phyloP scores from a whole-genome alignment of 495 filamentous ascomycete genomes.

The Penicilliopsis zonata region DNA sequence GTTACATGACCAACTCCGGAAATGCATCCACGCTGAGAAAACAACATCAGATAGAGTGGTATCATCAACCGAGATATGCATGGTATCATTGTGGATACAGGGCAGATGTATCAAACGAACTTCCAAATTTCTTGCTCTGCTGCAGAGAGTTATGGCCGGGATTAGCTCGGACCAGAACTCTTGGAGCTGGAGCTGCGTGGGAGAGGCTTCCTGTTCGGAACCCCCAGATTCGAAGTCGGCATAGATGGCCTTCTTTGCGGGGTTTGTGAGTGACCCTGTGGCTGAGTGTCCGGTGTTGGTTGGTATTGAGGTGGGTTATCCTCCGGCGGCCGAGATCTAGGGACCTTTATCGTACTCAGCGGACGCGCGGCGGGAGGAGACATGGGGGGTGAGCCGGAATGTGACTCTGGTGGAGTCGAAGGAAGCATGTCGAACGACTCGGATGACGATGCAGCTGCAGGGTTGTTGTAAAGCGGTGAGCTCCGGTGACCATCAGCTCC shows the following conservation, averaged over 20 bases:
- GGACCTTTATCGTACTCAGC: slow-evolving; percentile 27
- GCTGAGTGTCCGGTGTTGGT: slow-evolving; percentile 13
- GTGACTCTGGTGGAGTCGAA: slow-evolving; percentile 27
- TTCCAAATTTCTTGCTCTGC: neutral
- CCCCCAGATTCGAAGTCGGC: slow-evolving; percentile 24
- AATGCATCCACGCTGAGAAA: too few species aligned
- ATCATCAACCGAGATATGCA: neutral
- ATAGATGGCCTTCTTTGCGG: slow-evolving; percentile 11
- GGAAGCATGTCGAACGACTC: slow-evolving; percentile 38
- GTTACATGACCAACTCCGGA: too few species aligned
- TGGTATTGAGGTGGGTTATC: slow-evolving; percentile 31
- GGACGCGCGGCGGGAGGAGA: slow-evolving; percentile 24
- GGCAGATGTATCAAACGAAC: too few species aligned
- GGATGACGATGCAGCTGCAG: slow-evolving; percentile 21
- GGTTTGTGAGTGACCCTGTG: slow-evolving; percentile 5
- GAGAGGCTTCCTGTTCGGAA: slow-evolving; percentile 30
- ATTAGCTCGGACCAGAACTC: neutral
- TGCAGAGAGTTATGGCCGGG: neutral
- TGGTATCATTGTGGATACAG: too few species aligned
- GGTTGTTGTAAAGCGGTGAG: slow-evolving; percentile 10
- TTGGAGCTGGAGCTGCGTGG: slow-evolving; percentile 16
- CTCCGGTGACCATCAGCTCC: slow-evolving; percentile 15
- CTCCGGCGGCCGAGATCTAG: slow-evolving; percentile 16
- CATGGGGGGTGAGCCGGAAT: slow-evolving; percentile 22
- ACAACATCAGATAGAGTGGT: neutral